These are phyloP conservation scores for Aspergillus indologenus DNA, from an alignment of 495 filamentous ascomycete species.

Conservation along the genomic window DNA sequence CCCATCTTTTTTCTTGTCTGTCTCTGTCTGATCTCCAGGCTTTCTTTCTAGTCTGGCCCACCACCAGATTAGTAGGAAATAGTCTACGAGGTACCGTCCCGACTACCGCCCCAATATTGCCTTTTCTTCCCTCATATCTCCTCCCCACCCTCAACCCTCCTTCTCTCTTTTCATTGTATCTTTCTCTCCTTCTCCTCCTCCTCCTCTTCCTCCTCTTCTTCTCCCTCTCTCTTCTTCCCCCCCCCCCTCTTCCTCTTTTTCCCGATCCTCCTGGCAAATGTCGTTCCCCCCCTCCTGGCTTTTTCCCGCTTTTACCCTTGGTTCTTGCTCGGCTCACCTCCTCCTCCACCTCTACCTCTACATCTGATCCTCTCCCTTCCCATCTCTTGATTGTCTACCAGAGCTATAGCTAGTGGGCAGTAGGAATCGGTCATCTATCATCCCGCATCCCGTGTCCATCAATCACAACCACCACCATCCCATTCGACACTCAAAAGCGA, in stretches of 20 bases:
- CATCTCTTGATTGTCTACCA: neutral
- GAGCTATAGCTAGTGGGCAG: neutral
- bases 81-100: too few species aligned
- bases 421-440: constrained; percentile 1
- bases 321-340: neutral
- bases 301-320: constrained; percentile 5
- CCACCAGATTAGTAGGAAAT: too few species aligned
- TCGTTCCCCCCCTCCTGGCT: neutral
- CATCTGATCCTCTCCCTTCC: neutral
- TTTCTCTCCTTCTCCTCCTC: constrained; percentile 7
- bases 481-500: neutral
- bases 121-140: neutral
- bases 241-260: neutral
- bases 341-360: neutral
- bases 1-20: neutral
- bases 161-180: neutral
- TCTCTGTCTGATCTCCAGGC: too few species aligned
- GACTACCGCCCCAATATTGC: neutral
- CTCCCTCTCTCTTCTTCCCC: neutral
- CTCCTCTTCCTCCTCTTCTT: neutral
- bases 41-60: neutral
- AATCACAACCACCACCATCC: too few species aligned
- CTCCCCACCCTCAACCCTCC: neutral
- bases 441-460: neutral
- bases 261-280: neutral